Evolutionary conservation across 163 green algal genomes (phyloP), one percentile per base, ranked within the genome.

Genomic region (Chlorella variabilis): DNA sequence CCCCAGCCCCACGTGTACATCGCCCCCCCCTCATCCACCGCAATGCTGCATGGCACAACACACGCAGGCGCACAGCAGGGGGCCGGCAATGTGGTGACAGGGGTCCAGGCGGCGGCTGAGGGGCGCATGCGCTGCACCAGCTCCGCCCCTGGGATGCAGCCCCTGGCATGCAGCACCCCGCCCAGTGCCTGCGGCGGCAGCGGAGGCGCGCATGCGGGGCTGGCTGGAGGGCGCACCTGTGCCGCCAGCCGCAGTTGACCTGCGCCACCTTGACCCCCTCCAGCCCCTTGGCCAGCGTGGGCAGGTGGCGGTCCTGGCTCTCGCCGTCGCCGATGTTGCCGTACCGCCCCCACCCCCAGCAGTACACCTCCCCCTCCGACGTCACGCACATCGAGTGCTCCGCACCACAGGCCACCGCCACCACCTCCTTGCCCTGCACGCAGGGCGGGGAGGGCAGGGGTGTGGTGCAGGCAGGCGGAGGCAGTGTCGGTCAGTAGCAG

Each of bases 281-380:
- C 21, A 96, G 78, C 2, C 84, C 89, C 45, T 83, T 51, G 0
- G 91, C 87, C 8, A 36, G 74, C 1, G 85, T 85, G 38, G 89
- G 87, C 15, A 87, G 20, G 74, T 87, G 78, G 81, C 90, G 89
- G 90, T 98, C 94, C 29, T 89, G 67, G 1, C 83, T 71, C 38
- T 94, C 84, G 15, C 94, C 95, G 58, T 94, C 85, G 41, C 75
- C 75, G 23, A 81, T 73, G 75, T 71, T 81, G 75, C 58, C 95
- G 80, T 98, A 98, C 4, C 92, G 85, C 20, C 93, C 93, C 95
- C 95, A 98, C 13, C 95, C 95, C 90, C 91, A 98, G 1, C 89
- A 85, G 51, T 91, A 98, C 69, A 94, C 90, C 88, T 93, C 51
- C 27, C 93, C 92, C 0, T 73, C 56, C 4, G 80, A 68, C 7